Evolutionary conservation across 1,139 yeast genomes (phyloP).

Genomic region (Pneumocystis sp.): DNA sequence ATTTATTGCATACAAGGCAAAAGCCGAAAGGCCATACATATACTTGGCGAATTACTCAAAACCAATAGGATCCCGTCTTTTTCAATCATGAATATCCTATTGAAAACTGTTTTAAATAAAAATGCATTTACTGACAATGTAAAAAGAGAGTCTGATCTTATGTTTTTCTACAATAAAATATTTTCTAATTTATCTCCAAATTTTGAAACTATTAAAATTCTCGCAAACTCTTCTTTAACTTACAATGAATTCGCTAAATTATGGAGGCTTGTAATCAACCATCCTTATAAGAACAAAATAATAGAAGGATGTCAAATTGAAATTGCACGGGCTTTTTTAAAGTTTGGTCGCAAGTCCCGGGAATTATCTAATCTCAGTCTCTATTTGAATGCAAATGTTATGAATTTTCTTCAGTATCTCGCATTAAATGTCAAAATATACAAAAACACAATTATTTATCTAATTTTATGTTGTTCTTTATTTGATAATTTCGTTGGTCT

Average conservation of each 20-base stretch:
- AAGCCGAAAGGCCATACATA: background rate
- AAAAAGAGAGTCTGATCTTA: background rate
- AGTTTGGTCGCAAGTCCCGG: background rate
- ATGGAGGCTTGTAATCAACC: background rate
- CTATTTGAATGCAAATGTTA: background rate
- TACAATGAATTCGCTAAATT: background rate
- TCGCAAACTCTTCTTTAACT: background rate
- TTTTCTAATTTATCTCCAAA: background rate
- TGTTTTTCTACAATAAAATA: background rate
- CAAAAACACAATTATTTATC: background rate
- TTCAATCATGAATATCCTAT: background rate
- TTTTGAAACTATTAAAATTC: background rate
- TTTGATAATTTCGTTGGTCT: background rate
- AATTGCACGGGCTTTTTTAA: background rate
- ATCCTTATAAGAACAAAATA: background rate
- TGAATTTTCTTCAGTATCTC: background rate
- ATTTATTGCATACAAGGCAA: background rate
- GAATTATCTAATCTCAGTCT: background rate
- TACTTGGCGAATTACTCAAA: background rate
- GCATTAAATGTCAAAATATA: background rate
- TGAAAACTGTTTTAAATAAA: background rate
- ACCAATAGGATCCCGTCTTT: background rate
- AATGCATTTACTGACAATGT: background rate
- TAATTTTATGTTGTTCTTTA: background rate
- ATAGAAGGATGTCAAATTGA: background rate